These are phyloP conservation scores for Schizonepeta tenuifolia DNA, from an alignment of 257 asterid genomes.

Conservation along the genomic window DNA sequence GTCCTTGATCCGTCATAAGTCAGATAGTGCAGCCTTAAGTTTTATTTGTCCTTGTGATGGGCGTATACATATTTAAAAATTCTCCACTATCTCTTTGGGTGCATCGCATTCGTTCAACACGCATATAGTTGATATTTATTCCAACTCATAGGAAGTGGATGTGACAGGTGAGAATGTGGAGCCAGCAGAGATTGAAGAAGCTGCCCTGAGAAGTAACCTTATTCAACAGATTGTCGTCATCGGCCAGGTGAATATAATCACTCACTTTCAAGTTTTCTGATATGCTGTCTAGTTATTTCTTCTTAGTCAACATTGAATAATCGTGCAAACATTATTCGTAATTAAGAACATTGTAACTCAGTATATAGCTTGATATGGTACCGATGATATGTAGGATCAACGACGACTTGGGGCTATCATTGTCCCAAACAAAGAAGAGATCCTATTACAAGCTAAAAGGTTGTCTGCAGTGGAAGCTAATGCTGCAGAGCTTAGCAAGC, in stretches of 20 bases:
- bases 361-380: conserved; percentile 19
- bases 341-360: not conserved
- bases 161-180: conserved; percentile 89
- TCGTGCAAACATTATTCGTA: not conserved
- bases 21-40: not conserved
- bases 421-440: conserved; percentile 83
- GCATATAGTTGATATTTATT: not conserved
- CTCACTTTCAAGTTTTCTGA: not conserved
- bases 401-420: conserved; percentile 92
- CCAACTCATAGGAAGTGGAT: conserved; percentile 12
- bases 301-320: not conserved
- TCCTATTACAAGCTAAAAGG: conserved; percentile 63
- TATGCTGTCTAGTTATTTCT: not conserved
- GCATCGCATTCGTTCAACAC: not conserved
- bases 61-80: not conserved
- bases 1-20: not conserved
- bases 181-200: conserved; percentile 92
- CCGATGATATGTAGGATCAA: conserved; percentile 59
- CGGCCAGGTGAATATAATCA: conserved; percentile 69
- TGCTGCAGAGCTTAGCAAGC: conserved; percentile 66
- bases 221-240: conserved; percentile 85
- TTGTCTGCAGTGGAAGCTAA: conserved; percentile 54
- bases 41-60: not conserved
- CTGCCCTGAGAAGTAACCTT: conserved; percentile 80
- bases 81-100: not conserved